Base-by-base conservation (phyloP, 371 early-diverging fungal genomes). In the Amoeboradix gromovi region DNA sequence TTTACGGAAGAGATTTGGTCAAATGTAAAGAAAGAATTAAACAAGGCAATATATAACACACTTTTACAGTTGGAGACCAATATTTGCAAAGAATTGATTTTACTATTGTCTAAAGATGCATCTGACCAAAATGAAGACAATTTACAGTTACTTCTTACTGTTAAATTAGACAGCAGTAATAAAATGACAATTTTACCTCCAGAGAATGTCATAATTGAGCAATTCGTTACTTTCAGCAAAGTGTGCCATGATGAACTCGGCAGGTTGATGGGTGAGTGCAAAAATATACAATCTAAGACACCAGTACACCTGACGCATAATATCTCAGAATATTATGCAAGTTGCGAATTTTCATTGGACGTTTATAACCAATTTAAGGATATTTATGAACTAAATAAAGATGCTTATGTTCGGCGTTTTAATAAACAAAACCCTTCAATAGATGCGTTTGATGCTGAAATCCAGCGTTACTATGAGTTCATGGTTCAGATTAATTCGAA, bases 321-420 rank as follows among this genome's bases (percentile, higher is more conserved):
- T 48, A 48, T 48, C 22, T 5, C 5, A 12, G 22, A 12, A 48
- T 22, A 12, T 12, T 48, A 48, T 22, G 48, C 48, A 12, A 5
- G 22, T 12, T 48, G 48, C 48, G 48, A 48, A 48, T 12, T 12
- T 12, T 5, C 22, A 48, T 48, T 48, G 22, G 48, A 48, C 5
- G n/a, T n/a, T n/a, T 48, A 48, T 48, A 22, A 48, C 22, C 48
- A 48, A 67, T 67, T 67, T 67, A 29, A 67, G 67, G 17, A 67
- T 69, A 82, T 82, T 31, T 82, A 81, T 81, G 83, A 82, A 71
- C 78, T 82, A 72, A 82, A 82, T 75, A 82, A 82, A 70, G 83
- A 82, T 71, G 83, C 83, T 1, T 82, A 82, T 71, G 82, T 82
- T 66, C 71, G 83, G 1, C 71, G 83, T 1, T 82, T 82, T 70